A percentile compares a stretch with the other conserved stretches of the same genome.
Evolutionary conservation across 345 rosid species (phyloP).

Genomic region (Melastoma malabathricum): DNA sequence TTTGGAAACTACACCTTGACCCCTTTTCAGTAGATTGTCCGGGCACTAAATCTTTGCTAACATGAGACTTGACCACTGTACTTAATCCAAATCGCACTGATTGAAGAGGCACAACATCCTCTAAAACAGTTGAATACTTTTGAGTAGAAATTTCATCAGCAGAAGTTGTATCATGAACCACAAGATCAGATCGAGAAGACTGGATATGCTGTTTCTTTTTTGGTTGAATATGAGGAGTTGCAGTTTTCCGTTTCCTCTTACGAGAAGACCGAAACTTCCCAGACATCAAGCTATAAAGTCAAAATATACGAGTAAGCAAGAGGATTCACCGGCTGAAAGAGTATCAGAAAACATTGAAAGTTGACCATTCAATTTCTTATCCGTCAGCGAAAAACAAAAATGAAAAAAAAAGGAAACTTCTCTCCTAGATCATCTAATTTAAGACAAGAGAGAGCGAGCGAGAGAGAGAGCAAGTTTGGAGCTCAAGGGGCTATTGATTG

Average conservation of each 20-base stretch:
- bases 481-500: too few species aligned
- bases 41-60: conserved; percentile 13
- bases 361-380: too few species aligned
- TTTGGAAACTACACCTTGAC: conserved; percentile 20
- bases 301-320: not conserved
- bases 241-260: conserved; percentile 73
- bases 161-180: conserved; percentile 17
- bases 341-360: too few species aligned
- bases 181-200: conserved; percentile 24
- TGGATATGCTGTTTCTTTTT: conserved; percentile 79
- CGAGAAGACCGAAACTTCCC: conserved; percentile 50
- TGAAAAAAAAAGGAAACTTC: too few species aligned
- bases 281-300: conserved; percentile 43
- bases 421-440: too few species aligned
- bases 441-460: too few species aligned
- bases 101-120: conserved; percentile 17
- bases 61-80: conserved; percentile 23
- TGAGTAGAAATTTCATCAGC: conserved; percentile 26
- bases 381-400: too few species aligned
- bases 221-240: conserved; percentile 34
- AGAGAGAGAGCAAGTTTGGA: too few species aligned
- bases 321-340: too few species aligned
- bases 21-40: conserved; percentile 35
- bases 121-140: conserved; percentile 20
- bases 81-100: conserved; percentile 18